phyloP scores from a whole-genome alignment of 2,329 filamentous ascomycete species.

The Cladobotryum mycophilum region DNA sequence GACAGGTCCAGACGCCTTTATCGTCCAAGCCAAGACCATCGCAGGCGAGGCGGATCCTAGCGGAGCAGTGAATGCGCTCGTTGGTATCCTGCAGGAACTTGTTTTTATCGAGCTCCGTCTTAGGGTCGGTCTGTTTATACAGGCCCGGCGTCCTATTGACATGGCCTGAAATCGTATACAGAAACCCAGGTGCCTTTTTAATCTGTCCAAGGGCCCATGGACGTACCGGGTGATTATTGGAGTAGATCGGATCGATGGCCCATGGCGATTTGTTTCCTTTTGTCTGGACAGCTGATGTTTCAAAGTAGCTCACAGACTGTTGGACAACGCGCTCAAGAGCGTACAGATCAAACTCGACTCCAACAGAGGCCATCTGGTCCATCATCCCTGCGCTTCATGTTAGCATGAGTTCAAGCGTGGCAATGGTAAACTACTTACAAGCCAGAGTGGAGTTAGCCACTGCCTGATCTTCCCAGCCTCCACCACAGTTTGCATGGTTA shows the following conservation, averaged over 20 bases:
- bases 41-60: slow-evolving; percentile 46
- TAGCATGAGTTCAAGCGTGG: background rate
- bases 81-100: slow-evolving; percentile 46
- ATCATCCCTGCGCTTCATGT: slow-evolving; percentile 41
- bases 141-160: slow-evolving; percentile 41
- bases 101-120: slow-evolving; percentile 28
- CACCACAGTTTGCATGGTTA: slow-evolving; percentile 64
- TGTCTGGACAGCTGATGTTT: slow-evolving; percentile 9
- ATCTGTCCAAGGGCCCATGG: slow-evolving; percentile 45
- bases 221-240: slow-evolving; percentile 40
- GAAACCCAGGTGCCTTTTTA: slow-evolving; percentile 28
- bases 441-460: slow-evolving; percentile 34
- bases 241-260: slow-evolving; percentile 44
- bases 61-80: slow-evolving; percentile 49
- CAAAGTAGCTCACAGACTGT: slow-evolving; percentile 28
- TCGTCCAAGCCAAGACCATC: slow-evolving; percentile 46
- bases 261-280: slow-evolving; percentile 25
- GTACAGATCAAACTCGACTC: slow-evolving; percentile 41
- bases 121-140: slow-evolving; percentile 39
- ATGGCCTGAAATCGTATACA: slow-evolving; percentile 40
- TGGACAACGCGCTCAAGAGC: slow-evolving; percentile 36
- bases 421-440: slow-evolving; percentile 24
- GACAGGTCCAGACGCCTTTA: slow-evolving; percentile 38
- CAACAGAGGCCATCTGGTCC: slow-evolving; percentile 47
- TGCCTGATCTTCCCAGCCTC: slow-evolving; percentile 54